phyloP scores from a whole-genome alignment of 768 basidiomycete species.

The Neoboletus magnificus region DNA sequence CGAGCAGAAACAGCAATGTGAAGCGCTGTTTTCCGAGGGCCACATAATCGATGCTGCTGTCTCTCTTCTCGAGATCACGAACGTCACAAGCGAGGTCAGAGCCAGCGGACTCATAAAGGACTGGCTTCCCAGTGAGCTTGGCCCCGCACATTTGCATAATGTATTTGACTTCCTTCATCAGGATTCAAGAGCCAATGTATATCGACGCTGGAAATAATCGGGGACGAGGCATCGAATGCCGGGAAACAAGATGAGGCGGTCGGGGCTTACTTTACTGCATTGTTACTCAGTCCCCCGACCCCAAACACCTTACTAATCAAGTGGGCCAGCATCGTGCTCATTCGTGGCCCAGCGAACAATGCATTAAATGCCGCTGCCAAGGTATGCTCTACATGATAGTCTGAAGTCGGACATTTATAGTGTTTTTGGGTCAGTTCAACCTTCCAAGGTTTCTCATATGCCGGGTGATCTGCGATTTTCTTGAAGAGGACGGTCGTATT shows the following conservation, averaged over 20 bases:
- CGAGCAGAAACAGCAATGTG: background rate
- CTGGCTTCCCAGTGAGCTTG: slow-evolving; percentile 4
- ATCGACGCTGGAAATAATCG: background rate
- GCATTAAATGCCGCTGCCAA: background rate
- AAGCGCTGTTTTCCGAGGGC: slow-evolving; percentile 1
- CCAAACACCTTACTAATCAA: background rate
- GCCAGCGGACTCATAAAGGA: background rate
- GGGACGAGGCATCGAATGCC: background rate
- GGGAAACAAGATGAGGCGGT: background rate
- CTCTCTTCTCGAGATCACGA: background rate
- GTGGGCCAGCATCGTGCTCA: background rate
- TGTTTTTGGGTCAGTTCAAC: background rate
- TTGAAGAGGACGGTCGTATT: background rate
- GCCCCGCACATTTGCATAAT: fast-evolving
- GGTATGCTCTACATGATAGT: background rate
- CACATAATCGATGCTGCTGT: slow-evolving; percentile 1
- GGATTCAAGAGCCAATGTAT: slow-evolving; percentile 1
- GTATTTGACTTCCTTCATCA: background rate
- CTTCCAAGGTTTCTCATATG: background rate
- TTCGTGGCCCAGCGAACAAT: background rate
- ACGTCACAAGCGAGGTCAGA: background rate
- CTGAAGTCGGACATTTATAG: no score
- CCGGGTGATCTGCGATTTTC: background rate
- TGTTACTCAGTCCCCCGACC: background rate
- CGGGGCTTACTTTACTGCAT: background rate